These are phyloP conservation scores for Petunia secreta DNA, from an alignment of 257 asterid genomes.

Conservation along the genomic window DNA sequence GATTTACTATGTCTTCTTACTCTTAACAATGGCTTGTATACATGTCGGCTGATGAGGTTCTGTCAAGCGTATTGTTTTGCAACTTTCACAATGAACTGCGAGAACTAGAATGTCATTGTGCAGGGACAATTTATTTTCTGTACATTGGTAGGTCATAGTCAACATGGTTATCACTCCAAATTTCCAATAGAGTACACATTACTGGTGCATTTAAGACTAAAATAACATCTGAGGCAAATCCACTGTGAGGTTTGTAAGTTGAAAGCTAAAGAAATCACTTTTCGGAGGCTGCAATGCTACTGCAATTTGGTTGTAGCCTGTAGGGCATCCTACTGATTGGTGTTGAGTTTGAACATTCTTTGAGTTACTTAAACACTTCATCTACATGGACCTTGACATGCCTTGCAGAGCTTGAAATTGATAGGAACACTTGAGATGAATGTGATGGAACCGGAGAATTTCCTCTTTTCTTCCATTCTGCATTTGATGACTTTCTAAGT, in stretches of 20 bases:
- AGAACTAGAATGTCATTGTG: background rate
- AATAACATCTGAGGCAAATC: background rate
- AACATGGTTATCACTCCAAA: background rate
- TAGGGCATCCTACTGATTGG: background rate
- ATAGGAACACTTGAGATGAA: background rate
- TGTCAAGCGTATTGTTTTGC: background rate
- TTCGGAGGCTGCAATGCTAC: background rate
- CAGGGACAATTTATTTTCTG: background rate
- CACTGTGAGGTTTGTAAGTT: conserved; percentile 3
- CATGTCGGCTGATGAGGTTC: conserved; percentile 9
- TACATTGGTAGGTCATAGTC: background rate
- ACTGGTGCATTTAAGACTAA: background rate
- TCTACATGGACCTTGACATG: background rate
- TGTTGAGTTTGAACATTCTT: background rate
- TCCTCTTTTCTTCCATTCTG: background rate
- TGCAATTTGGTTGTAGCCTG: background rate
- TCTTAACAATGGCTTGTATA: background rate
- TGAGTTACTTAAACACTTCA: background rate
- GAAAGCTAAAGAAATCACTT: conserved; percentile 7
- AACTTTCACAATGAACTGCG: background rate
- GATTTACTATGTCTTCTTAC: background rate
- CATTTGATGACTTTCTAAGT: background rate
- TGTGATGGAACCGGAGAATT: background rate
- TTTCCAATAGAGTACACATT: background rate
- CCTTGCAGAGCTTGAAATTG: conserved; percentile 2